Conservation (phyloP, 2,329 filamentous ascomycete species). For the Setomelanomma holmii region DNA sequence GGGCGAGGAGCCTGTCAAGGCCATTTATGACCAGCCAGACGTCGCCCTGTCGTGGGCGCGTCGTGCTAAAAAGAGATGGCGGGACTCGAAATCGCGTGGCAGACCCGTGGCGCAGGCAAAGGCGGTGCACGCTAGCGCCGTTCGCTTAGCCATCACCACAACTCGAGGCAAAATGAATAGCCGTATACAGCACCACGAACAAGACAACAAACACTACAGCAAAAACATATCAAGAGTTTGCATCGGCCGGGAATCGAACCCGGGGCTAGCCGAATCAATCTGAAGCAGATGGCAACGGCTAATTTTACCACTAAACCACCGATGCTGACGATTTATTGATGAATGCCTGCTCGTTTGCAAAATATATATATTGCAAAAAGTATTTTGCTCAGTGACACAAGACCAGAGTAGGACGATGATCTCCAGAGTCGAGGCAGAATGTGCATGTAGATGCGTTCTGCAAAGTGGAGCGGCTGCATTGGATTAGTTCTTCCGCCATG, state of each 20-base stretch:
- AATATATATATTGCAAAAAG: neutral
- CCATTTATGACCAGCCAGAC: slow-evolving; percentile 16
- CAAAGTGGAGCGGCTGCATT: too few species aligned
- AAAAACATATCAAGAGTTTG: slow-evolving; percentile 13
- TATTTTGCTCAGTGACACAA: too few species aligned
- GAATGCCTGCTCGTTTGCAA: neutral
- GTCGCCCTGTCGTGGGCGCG: slow-evolving; percentile 20
- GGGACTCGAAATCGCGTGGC: slow-evolving; percentile 23
- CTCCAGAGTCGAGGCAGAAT: too few species aligned
- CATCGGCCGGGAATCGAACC: slow-evolving; percentile 36
- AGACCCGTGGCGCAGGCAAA: slow-evolving; percentile 7
- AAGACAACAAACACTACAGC: neutral
- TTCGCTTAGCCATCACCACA: neutral
- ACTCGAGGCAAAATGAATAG: neutral
- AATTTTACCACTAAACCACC: slow-evolving; percentile 39
- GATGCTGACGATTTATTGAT: slow-evolving; percentile 12
- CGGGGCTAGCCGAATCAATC: slow-evolving; percentile 29
- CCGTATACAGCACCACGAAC: neutral
- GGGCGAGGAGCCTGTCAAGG: slow-evolving; percentile 8
- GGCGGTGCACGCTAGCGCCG: slow-evolving; percentile 18
- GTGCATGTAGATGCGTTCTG: too few species aligned
- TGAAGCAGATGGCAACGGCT: slow-evolving; percentile 28
- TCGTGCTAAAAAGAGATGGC: slow-evolving; percentile 25
- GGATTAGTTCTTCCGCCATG: too few species aligned
- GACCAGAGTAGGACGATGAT: too few species aligned